phyloP scores from a whole-genome alignment of 768 basidiomycete genomes.

The Tulasnella sp. region DNA sequence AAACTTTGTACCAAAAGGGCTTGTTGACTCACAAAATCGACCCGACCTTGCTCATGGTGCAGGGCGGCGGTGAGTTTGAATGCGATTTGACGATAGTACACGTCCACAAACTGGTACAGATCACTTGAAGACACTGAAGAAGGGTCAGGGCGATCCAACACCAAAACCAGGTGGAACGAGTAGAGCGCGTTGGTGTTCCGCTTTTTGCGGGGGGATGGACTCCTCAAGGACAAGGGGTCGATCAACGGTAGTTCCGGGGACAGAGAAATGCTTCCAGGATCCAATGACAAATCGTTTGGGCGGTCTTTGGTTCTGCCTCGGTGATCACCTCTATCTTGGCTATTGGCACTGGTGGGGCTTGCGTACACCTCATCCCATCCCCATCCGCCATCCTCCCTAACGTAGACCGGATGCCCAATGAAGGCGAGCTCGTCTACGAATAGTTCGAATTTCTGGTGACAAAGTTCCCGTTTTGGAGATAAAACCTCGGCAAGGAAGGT shows the following conservation, averaged over 20 bases:
- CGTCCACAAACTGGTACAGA: conserved; percentile 66
- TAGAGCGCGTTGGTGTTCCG: conserved; percentile 38
- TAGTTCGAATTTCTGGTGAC: conserved; percentile 90
- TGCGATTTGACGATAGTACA: conserved; percentile 77
- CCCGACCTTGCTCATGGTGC: conserved; percentile 78
- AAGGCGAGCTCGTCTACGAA: conserved; percentile 85
- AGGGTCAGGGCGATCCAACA: conserved; percentile 81
- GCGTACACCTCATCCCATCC: conserved; percentile 30
- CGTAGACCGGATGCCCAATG: conserved; percentile 87
- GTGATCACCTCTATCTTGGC: conserved; percentile 16
- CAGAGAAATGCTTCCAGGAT: background rate
- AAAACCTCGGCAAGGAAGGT: conserved; percentile 73
- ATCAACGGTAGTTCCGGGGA: conserved; percentile 1
- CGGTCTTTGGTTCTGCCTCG: conserved; percentile 8
- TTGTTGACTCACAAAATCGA: conserved; percentile 75
- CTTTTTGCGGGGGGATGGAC: conserved; percentile 4
- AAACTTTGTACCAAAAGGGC: conserved; percentile 57
- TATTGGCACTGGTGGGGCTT: conserved; percentile 20
- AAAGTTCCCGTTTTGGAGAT: conserved; percentile 62
- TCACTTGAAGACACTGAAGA: conserved; percentile 72
- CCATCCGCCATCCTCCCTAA: conserved; percentile 62
- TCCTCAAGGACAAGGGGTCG: background rate
- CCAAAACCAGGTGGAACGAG: conserved; percentile 71
- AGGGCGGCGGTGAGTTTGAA: conserved; percentile 87
- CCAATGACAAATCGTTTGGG: background rate